Percentiles rank a stretch among this genome's conserved stretches.
These are phyloP conservation scores for Cercophora sp. DNA, from an alignment of 495 filamentous ascomycete genomes.

Conservation along the genomic window DNA sequence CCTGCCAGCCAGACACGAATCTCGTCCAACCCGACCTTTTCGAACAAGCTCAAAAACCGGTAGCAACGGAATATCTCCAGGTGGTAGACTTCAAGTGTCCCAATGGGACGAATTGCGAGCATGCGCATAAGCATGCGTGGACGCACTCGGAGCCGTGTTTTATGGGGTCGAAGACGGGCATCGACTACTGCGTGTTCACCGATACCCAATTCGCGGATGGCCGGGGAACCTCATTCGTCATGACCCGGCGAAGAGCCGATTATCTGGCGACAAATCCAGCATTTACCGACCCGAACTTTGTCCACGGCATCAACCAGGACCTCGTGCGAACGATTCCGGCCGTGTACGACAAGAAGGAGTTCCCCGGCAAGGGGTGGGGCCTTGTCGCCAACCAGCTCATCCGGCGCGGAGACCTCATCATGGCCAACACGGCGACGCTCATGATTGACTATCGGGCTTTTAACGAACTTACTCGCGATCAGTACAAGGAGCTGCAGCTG, in stretches of 20 bases:
- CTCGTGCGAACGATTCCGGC: slow-evolving; percentile 13
- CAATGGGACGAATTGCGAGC: slow-evolving; percentile 14
- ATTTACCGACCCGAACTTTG: slow-evolving; percentile 21
- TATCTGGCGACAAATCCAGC: slow-evolving; percentile 20
- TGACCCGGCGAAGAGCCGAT: slow-evolving; percentile 19
- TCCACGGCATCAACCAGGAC: slow-evolving; percentile 23
- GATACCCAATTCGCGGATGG: slow-evolving; percentile 26
- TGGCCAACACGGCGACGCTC: slow-evolving; percentile 31
- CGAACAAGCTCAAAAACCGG: no score
- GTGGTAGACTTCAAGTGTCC: slow-evolving; percentile 5
- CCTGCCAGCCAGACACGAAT: slow-evolving; percentile 1
- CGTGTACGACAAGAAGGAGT: slow-evolving; percentile 25
- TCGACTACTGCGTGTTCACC: slow-evolving; percentile 30
- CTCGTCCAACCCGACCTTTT: no score
- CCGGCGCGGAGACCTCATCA: slow-evolving; percentile 28
- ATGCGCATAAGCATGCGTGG: slow-evolving; percentile 20
- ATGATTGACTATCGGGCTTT: slow-evolving; percentile 36
- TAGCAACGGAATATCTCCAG: slow-evolving; percentile 3
- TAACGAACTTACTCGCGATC: slow-evolving; percentile 20
- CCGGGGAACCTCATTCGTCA: slow-evolving; percentile 32
- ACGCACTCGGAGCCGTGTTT: slow-evolving; percentile 27
- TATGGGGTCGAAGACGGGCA: slow-evolving; percentile 10
- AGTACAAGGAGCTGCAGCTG: slow-evolving; percentile 24
- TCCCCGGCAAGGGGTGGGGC: slow-evolving; percentile 35
- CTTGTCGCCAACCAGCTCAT: slow-evolving; percentile 27